phyloP scores from a whole-genome alignment of 352 stramenopile species.

The Globisporangium uncinulatum region DNA sequence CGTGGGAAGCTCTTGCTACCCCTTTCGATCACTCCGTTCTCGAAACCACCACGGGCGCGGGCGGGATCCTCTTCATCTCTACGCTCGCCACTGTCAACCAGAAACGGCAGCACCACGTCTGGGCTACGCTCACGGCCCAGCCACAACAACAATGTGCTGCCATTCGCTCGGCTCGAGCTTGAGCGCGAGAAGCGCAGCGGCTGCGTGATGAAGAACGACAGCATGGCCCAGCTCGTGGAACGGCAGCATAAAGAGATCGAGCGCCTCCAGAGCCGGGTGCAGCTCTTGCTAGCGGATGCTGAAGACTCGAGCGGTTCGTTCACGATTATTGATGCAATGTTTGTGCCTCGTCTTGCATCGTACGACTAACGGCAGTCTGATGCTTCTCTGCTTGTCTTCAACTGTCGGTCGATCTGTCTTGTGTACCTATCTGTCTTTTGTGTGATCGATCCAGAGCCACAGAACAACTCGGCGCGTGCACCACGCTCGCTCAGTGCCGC shows the following conservation, averaged over 20 bases:
- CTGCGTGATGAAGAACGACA: slow-evolving; percentile 23
- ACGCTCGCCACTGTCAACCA: not conserved
- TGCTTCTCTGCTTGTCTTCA: not conserved
- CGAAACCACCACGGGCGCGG: slow-evolving; percentile 26
- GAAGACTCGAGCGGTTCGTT: slow-evolving; percentile 14
- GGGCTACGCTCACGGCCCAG: slow-evolving; percentile 9
- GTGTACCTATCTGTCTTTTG: not conserved
- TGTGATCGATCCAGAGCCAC: not conserved
- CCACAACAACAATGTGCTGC: slow-evolving; percentile 22
- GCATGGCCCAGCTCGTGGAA: slow-evolving; percentile 39
- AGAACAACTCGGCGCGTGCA: not conserved
- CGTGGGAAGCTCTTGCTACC: slow-evolving; percentile 17
- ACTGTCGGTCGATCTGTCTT: not conserved
- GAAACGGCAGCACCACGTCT: not conserved
- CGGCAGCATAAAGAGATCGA: slow-evolving; percentile 70
- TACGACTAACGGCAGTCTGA: not conserved
- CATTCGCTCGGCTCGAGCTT: slow-evolving; percentile 42
- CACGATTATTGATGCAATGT: too few species aligned
- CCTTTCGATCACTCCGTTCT: slow-evolving; percentile 19
- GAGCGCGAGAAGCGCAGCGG: slow-evolving; percentile 24
- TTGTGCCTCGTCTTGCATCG: not conserved
- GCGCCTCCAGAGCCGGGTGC: slow-evolving; percentile 56
- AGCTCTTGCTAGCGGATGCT: slow-evolving; percentile 39
- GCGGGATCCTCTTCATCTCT: not conserved
- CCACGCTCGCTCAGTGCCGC: not conserved